These are phyloP conservation scores for Tulasnella sp. DNA, from an alignment of 768 basidiomycete species.

Conservation along the genomic window DNA sequence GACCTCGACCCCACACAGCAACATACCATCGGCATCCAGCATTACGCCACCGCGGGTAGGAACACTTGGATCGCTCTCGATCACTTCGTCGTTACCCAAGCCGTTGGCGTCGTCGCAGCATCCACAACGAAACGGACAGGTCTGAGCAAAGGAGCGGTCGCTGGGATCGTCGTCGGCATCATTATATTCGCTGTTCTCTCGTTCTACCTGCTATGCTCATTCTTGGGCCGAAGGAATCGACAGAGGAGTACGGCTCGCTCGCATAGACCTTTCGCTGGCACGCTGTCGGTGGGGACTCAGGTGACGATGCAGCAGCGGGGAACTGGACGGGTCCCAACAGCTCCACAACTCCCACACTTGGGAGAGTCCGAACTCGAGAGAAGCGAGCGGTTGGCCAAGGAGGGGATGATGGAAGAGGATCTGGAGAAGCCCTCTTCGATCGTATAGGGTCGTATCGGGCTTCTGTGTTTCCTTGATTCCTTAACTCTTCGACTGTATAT, in stretches of 20 bases:
- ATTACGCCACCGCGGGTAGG: background rate
- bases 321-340: background rate
- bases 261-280: background rate
- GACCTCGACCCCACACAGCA: background rate
- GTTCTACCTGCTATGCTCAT: background rate
- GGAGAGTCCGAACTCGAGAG: slow-evolving; percentile 5
- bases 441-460: background rate
- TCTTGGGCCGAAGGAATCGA: background rate
- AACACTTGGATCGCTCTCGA: background rate
- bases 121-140: background rate
- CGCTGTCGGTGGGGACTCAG: background rate
- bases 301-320: background rate
- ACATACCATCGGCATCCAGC: slow-evolving; percentile 11
- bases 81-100: background rate
- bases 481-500: background rate
- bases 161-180: slow-evolving; percentile 1
- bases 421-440: background rate
- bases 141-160: slow-evolving; percentile 3
- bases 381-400: slow-evolving; percentile 1
- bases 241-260: background rate
- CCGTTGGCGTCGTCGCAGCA: background rate
- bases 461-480: background rate
- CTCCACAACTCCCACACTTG: background rate
- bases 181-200: background rate
- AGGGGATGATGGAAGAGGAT: slow-evolving; percentile 8